Percentiles rank a stretch among this genome's conserved stretches.
Conservation (phyloP, 2,329 filamentous ascomycete species). For the Xylariaceae sp. region DNA sequence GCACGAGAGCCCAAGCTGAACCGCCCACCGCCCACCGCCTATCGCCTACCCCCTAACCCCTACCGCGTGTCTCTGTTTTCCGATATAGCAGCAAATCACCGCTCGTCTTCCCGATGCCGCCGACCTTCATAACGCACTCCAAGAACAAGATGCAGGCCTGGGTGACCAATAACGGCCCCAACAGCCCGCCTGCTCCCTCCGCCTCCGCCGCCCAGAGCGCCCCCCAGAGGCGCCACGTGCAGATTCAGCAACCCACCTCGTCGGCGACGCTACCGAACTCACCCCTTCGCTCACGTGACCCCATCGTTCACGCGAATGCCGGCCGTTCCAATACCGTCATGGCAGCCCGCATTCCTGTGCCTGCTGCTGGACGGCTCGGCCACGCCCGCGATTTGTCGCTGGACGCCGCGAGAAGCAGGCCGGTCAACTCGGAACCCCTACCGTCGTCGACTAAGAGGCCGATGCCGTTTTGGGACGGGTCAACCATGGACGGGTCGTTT, state of each 20-base stretch:
- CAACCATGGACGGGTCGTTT: constrained; percentile 26
- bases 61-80: too few relatives aligned
- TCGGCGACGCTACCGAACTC: constrained; percentile 15
- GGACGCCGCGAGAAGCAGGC: constrained; percentile 13
- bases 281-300: constrained; percentile 20
- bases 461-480: constrained; percentile 26
- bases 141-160: constrained; percentile 27
- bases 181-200: constrained; percentile 15
- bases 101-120: constrained; percentile 20
- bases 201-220: constrained; percentile 16
- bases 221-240: constrained; percentile 15
- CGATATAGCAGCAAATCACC: too few relatives aligned
- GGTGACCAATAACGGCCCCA: constrained; percentile 22
- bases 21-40: constrained; percentile 7
- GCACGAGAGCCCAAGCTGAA: constrained; percentile 2
- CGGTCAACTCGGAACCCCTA: constrained; percentile 17
- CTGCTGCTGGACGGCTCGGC: constrained; percentile 9
- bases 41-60: too few relatives aligned
- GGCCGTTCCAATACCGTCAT: constrained; percentile 15
- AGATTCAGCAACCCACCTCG: constrained; percentile 10
- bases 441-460: constrained; percentile 14
- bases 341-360: constrained; percentile 14
- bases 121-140: constrained; percentile 24
- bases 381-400: constrained; percentile 19
- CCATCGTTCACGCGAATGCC: constrained; percentile 22